These are phyloP conservation scores for Rhamnella rubrinervis DNA, from an alignment of 331 rosid genomes.

Conservation along the genomic window DNA sequence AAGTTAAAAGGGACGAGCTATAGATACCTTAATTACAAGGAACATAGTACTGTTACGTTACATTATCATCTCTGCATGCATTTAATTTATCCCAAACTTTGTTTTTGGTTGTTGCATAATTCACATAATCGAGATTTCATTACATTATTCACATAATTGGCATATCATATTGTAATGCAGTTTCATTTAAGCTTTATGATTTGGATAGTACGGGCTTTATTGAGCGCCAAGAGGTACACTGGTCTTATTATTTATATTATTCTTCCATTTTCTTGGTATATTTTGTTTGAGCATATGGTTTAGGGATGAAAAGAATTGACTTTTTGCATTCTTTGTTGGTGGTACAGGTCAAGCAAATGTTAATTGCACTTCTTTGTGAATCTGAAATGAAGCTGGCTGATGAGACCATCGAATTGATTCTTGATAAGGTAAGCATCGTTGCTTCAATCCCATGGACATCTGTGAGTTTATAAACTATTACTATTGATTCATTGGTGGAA, in stretches of 20 bases:
- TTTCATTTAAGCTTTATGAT: slow-evolving; percentile 87
- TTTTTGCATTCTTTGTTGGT: slow-evolving; percentile 6
- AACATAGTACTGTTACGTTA: not conserved
- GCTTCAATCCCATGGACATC: not conserved
- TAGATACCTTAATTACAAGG: not conserved
- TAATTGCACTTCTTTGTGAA: slow-evolving; percentile 84
- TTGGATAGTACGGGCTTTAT: slow-evolving; percentile 76
- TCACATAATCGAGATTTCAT: not conserved
- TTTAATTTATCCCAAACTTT: not conserved
- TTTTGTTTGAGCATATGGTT: not conserved
- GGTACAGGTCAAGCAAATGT: slow-evolving; percentile 85
- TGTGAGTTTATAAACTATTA: not conserved
- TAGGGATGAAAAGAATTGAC: not conserved
- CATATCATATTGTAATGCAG: slow-evolving; percentile 36
- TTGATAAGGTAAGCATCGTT: slow-evolving; percentile 62
- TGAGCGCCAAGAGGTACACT: slow-evolving; percentile 81
- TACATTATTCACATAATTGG: not conserved
- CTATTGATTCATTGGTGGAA: not conserved
- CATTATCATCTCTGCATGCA: not conserved
- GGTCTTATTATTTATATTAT: not conserved
- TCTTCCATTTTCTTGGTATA: not conserved
- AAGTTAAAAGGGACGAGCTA: not conserved
- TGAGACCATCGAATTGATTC: slow-evolving; percentile 75
- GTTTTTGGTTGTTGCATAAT: slow-evolving; percentile 1
- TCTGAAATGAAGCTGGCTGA: slow-evolving; percentile 80